A percentile compares a stretch with the other conserved stretches of the same genome.
phyloP scores from a whole-genome alignment of 2,329 filamentous ascomycete species.

The Microcera coccophila region DNA sequence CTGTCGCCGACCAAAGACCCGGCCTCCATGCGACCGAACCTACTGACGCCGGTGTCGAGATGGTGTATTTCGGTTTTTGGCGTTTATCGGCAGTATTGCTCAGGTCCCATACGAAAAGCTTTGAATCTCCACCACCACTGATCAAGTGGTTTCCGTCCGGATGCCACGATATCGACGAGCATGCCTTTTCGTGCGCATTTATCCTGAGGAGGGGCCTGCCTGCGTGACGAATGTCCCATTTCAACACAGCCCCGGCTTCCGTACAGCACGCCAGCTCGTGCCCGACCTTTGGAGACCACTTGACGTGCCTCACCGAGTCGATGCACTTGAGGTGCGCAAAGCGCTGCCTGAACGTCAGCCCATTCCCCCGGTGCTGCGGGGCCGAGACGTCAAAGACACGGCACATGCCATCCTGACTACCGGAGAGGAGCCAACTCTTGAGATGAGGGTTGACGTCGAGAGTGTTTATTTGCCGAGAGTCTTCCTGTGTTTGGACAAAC shows the following conservation, averaged over 20 bases:
- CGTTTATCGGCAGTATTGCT: slow-evolving; percentile 57
- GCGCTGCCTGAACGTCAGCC: slow-evolving; percentile 47
- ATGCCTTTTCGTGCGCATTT: slow-evolving; percentile 58
- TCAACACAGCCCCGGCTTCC: slow-evolving; percentile 57
- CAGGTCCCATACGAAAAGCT: slow-evolving; percentile 63
- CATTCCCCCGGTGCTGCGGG: slow-evolving; percentile 47
- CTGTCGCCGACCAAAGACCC: slow-evolving; percentile 61
- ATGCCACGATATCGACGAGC: slow-evolving; percentile 62
- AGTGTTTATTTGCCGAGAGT: slow-evolving; percentile 60
- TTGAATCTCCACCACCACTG: slow-evolving; percentile 59
- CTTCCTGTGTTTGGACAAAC: slow-evolving; percentile 56
- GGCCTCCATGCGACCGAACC: slow-evolving; percentile 60
- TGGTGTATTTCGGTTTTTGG: slow-evolving; percentile 60
- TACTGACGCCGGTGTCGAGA: slow-evolving; percentile 58
- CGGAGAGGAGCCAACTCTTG: slow-evolving; percentile 55
- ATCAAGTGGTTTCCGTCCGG: slow-evolving; percentile 63
- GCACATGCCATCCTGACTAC: slow-evolving; percentile 61
- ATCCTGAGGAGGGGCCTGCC: slow-evolving; percentile 54
- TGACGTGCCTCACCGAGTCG: slow-evolving; percentile 54
- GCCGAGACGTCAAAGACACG: slow-evolving; percentile 57
- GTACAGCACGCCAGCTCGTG: slow-evolving; percentile 62
- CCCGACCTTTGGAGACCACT: slow-evolving; percentile 61
- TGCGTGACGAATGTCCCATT: slow-evolving; percentile 60
- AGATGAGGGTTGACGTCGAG: slow-evolving; percentile 60
- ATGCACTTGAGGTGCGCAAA: slow-evolving; percentile 40